Percentiles rank a stretch among this genome's conserved stretches.
Evolutionary conservation across 108 stramenopile genomes (phyloP).

Genomic region (Asterionellopsis glacialis): DNA sequence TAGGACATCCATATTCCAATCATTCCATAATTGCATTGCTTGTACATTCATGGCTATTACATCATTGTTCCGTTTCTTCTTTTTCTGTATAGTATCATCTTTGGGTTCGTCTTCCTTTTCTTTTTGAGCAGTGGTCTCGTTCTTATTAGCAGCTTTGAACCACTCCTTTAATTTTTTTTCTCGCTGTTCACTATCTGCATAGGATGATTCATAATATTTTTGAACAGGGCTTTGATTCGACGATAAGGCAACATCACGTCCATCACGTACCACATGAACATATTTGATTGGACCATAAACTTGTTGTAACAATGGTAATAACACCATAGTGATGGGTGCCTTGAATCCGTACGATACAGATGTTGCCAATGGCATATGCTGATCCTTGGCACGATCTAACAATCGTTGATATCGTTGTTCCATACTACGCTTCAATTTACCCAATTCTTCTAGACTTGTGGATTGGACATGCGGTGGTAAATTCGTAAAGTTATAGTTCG

Average conservation of each 20-base stretch:
- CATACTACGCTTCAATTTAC: not conserved
- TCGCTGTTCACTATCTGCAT: slow-evolving; percentile 11
- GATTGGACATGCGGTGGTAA: slow-evolving; percentile 10
- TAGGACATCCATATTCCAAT: slow-evolving; percentile 38
- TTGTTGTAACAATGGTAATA: slow-evolving; percentile 45
- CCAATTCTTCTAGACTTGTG: not conserved
- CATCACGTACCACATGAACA: slow-evolving; percentile 80
- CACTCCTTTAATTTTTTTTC: not conserved
- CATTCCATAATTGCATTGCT: slow-evolving; percentile 55
- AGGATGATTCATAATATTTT: slow-evolving; percentile 59
- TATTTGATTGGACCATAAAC: slow-evolving; percentile 24
- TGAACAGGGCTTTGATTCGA: slow-evolving; percentile 68
- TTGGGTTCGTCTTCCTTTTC: not conserved
- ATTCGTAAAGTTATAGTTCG: slow-evolving; percentile 16
- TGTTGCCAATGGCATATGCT: not conserved
- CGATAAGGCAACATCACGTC: slow-evolving; percentile 69
- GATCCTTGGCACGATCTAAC: not conserved
- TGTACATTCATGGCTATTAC: not conserved
- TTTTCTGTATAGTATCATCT: no score
- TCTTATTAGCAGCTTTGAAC: not conserved
- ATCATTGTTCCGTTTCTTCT: no score
- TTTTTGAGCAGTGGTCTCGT: slow-evolving; percentile 1
- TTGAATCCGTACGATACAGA: slow-evolving; percentile 53
- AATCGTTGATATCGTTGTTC: not conserved
- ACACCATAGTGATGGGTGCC: slow-evolving; percentile 74